A percentile compares a stretch with the other conserved stretches of the same genome.
phyloP scores from a whole-genome alignment of 1,284 basidiomycete species.

The Neolentinus lepideus region DNA sequence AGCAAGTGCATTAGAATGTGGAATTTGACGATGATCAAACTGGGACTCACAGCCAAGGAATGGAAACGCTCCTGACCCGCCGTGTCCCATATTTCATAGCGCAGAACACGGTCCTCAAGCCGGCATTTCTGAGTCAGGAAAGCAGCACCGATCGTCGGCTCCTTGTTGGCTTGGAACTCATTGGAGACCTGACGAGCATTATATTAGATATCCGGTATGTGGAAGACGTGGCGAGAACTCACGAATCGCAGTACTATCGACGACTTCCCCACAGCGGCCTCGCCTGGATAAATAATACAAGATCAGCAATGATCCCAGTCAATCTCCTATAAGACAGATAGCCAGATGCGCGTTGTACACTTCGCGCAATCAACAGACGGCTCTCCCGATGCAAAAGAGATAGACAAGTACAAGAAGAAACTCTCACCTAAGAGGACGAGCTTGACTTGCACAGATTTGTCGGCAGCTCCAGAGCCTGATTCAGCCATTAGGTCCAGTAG shows the following conservation, averaged over 20 bases:
- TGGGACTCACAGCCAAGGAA: conserved; percentile 68
- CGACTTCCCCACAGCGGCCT: conserved; percentile 99
- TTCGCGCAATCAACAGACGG: neutral
- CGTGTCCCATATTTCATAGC: conserved; percentile 97
- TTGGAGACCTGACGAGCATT: conserved; percentile 62
- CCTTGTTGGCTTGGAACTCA: conserved; percentile 95
- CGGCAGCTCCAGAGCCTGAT: conserved; percentile 59
- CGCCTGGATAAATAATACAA: conserved; percentile 51
- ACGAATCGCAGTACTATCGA: conserved; percentile 98
- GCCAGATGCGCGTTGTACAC: no score
- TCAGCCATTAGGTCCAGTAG: conserved; percentile 47
- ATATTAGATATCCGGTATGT: neutral
- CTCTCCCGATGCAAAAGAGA: neutral
- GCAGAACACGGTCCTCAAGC: conserved; percentile 84
- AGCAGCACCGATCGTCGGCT: conserved; percentile 96
- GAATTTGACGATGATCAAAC: conserved; percentile 10
- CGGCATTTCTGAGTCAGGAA: conserved; percentile 91
- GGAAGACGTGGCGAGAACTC: conserved; percentile 25
- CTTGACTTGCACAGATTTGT: conserved; percentile 89
- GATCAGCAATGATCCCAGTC: conserved; percentile 8
- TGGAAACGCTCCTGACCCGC: conserved; percentile 95
- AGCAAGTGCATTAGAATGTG: conserved; percentile 5
- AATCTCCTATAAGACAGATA: neutral
- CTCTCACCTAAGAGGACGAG: conserved; percentile 76
- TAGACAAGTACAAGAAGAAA: neutral